Evolutionary conservation across 2,329 filamentous ascomycete genomes (phyloP).

Genomic region (Scedosporium boydii): DNA sequence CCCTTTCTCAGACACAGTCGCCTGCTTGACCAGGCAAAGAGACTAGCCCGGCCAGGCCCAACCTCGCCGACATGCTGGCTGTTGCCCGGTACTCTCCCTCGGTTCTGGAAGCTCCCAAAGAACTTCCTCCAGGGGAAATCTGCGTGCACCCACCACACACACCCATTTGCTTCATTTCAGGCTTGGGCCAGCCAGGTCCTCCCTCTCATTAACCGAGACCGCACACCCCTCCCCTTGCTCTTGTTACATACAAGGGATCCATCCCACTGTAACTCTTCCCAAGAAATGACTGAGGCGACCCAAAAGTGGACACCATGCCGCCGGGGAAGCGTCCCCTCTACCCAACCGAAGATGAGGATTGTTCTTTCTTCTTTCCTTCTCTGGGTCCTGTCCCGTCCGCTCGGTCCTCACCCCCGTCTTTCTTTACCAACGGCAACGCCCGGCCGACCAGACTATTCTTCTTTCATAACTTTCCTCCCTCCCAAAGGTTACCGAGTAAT

Average conservation of each 20-base stretch:
- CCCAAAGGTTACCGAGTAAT: background rate
- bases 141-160: too few relatives aligned
- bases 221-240: too few relatives aligned
- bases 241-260: too few relatives aligned
- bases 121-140: background rate
- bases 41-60: too few relatives aligned
- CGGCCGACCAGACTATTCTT: background rate
- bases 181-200: too few relatives aligned
- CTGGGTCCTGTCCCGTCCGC: background rate
- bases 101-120: background rate
- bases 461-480: background rate
- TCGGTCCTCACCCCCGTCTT: background rate
- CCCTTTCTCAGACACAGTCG: background rate
- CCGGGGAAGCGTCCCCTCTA: background rate
- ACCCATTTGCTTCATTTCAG: too few relatives aligned
- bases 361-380: background rate
- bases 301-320: background rate
- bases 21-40: background rate
- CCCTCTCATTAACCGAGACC: too few relatives aligned
- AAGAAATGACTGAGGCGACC: background rate
- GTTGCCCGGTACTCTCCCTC: background rate
- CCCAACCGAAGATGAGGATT: background rate
- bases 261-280: too few relatives aligned
- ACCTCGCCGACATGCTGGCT: too few relatives aligned
- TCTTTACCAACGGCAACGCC: background rate